Conservation (phyloP, 495 filamentous ascomycete species). For the Oleoguttula mirabilis region DNA sequence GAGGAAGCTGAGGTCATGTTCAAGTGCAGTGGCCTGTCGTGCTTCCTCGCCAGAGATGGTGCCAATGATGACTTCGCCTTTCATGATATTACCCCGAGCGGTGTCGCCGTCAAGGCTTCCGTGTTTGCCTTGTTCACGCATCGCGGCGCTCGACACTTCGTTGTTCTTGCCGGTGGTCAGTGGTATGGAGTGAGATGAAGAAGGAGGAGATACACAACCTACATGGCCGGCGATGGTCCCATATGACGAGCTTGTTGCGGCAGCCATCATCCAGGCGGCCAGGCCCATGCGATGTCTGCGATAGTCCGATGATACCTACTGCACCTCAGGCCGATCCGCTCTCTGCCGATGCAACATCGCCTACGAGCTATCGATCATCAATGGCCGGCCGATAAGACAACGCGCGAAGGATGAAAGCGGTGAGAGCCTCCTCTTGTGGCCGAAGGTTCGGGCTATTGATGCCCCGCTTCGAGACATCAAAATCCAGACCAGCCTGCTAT, state of each 20-base stretch:
- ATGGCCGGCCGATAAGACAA: background rate
- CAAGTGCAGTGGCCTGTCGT: slow-evolving; percentile 20
- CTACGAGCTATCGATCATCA: no score
- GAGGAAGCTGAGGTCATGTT: slow-evolving; percentile 25
- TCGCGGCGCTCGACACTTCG: no score
- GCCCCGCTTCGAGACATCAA: no score
- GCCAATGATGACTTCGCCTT: slow-evolving; percentile 10
- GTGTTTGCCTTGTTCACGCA: background rate
- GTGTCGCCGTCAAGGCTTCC: slow-evolving; percentile 3
- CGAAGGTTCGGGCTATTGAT: no score
- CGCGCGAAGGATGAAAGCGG: no score
- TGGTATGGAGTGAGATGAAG: background rate
- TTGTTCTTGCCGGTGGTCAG: no score
- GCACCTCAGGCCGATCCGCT: no score
- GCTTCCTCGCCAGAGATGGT: slow-evolving; percentile 13
- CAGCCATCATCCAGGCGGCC: background rate
- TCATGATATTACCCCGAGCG: slow-evolving; percentile 22
- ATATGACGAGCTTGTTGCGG: slow-evolving; percentile 1
- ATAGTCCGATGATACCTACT: no score
- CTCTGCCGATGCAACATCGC: background rate
- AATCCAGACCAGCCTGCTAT: no score
- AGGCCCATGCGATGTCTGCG: no score
- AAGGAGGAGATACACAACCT: background rate
- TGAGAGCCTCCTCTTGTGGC: no score
- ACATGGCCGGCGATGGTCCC: slow-evolving; percentile 2